A percentile compares a stretch with the other conserved stretches of the same genome.
phyloP scores from a whole-genome alignment of 768 basidiomycete species.

The Mycena galopus region DNA sequence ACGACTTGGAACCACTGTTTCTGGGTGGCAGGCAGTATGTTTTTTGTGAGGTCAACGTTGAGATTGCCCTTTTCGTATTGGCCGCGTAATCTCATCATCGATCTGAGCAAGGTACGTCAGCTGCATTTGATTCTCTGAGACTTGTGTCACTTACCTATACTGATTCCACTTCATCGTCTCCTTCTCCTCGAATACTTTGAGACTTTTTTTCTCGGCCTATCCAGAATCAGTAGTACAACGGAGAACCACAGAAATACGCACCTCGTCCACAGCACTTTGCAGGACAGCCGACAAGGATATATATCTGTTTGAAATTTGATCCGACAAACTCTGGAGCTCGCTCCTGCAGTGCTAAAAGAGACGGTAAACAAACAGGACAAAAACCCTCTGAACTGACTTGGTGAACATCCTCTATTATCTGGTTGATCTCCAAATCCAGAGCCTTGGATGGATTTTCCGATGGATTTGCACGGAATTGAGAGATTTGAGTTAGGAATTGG shows the following conservation, averaged over 20 bases:
- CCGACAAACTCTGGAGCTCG: not conserved
- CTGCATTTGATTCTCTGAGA: not conserved
- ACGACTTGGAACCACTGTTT: not conserved
- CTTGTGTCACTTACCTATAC: conserved; percentile 9
- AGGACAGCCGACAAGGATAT: not conserved
- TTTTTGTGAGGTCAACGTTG: conserved; percentile 14
- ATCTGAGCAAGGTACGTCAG: conserved; percentile 7
- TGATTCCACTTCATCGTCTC: conserved; percentile 32
- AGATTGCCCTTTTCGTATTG: conserved; percentile 21
- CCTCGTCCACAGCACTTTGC: conserved; percentile 9
- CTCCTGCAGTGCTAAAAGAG: not conserved
- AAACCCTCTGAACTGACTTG: not conserved
- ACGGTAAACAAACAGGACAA: not conserved
- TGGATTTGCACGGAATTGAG: not conserved
- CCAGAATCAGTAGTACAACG: not conserved
- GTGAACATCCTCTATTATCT: not conserved
- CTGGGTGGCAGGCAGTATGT: not conserved
- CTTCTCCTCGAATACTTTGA: conserved; percentile 8
- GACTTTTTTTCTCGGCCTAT: conserved; percentile 25
- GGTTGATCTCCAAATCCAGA: not conserved
- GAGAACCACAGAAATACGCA: not conserved
- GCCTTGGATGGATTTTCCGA: not conserved
- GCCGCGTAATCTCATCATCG: conserved; percentile 32
- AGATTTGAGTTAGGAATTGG: conserved; percentile 6
- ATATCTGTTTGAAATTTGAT: not conserved